A percentile compares a stretch with the other conserved stretches of the same genome.
Evolutionary conservation across 2,329 filamentous ascomycete genomes (phyloP).

Genomic region (Talaromyces atroroseus): DNA sequence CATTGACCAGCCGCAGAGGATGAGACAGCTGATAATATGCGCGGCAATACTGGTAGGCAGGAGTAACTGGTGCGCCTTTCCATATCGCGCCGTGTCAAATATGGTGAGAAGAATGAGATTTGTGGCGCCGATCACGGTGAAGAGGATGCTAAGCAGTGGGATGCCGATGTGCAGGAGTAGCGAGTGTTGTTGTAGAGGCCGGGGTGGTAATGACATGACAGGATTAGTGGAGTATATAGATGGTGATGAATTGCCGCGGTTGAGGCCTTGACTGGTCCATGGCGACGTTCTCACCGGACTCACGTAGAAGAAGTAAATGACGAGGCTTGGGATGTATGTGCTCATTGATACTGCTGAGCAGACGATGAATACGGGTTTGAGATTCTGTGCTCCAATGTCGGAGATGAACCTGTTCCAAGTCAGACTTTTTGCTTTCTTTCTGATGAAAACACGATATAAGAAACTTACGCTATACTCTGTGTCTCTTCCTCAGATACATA

Average conservation of each 20-base stretch:
- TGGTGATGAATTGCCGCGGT: background rate
- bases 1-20: constrained; percentile 10
- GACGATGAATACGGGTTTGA: constrained; percentile 11
- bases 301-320: constrained; percentile 4
- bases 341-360: constrained; percentile 8
- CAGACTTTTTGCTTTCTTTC: background rate
- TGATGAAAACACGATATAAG: no score
- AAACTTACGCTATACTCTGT: constrained; percentile 10
- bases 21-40: constrained; percentile 2
- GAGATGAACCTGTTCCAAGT: constrained; percentile 9
- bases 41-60: constrained; percentile 6
- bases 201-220: background rate
- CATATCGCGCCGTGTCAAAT: constrained; percentile 11
- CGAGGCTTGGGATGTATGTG: constrained; percentile 4
- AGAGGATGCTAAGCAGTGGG: constrained; percentile 2
- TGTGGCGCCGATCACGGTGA: constrained; percentile 6
- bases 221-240: background rate
- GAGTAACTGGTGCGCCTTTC: background rate
- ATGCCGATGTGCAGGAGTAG: background rate
- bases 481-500: constrained; percentile 12
- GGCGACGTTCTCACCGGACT: background rate
- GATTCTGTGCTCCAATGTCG: constrained; percentile 13
- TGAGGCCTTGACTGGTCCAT: background rate
- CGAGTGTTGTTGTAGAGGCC: background rate
- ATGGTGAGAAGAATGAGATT: constrained; percentile 10